A percentile compares a stretch with the other conserved stretches of the same genome.
Conservation (phyloP, 2,329 filamentous ascomycete species). For the Ophioceras dolichostomum region DNA sequence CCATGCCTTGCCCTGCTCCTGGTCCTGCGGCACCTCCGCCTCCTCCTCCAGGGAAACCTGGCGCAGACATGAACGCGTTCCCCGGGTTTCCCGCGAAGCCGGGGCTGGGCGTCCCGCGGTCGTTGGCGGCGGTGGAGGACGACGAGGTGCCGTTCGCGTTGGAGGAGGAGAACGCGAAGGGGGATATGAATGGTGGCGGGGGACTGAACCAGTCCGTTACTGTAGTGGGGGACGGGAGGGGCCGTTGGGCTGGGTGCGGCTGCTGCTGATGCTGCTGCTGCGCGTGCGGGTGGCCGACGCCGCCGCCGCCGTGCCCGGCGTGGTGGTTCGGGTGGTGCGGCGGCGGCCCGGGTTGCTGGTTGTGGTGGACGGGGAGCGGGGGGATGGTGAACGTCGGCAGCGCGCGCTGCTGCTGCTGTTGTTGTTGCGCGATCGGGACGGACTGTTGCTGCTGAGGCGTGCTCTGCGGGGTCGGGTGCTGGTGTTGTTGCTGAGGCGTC, state of each 20-base stretch:
- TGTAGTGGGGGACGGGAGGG: slow-evolving; percentile 26
- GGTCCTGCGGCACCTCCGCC: too few species aligned
- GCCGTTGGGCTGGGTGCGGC: slow-evolving; percentile 24
- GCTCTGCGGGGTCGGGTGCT: slow-evolving; percentile 8
- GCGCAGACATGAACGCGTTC: background rate
- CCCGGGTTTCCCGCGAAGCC: slow-evolving; percentile 8
- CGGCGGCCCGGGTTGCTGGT: slow-evolving; percentile 26
- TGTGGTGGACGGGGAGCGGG: slow-evolving; percentile 20
- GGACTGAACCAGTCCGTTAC: slow-evolving; percentile 39
- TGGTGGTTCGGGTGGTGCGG: slow-evolving; percentile 17
- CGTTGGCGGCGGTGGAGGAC: slow-evolving; percentile 26
- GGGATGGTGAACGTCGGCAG: slow-evolving; percentile 28
- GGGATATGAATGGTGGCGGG: slow-evolving; percentile 38
- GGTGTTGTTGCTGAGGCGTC: slow-evolving; percentile 5
- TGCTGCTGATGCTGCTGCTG: slow-evolving; percentile 11
- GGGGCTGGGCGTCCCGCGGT: slow-evolving; percentile 13
- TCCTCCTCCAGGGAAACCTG: too few species aligned
- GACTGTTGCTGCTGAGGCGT: slow-evolving; percentile 10
- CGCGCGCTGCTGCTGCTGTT: too few species aligned
- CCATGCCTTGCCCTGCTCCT: too few species aligned
- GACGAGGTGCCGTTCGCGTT: too few species aligned
- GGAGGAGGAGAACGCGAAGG: slow-evolving; percentile 28
- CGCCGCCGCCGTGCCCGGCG: too few species aligned
- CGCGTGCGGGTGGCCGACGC: too few species aligned
- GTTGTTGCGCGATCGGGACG: slow-evolving; percentile 7